phyloP scores from a whole-genome alignment of 2,329 filamentous ascomycete genomes.

The Aspergillus brunneoviolaceus region DNA sequence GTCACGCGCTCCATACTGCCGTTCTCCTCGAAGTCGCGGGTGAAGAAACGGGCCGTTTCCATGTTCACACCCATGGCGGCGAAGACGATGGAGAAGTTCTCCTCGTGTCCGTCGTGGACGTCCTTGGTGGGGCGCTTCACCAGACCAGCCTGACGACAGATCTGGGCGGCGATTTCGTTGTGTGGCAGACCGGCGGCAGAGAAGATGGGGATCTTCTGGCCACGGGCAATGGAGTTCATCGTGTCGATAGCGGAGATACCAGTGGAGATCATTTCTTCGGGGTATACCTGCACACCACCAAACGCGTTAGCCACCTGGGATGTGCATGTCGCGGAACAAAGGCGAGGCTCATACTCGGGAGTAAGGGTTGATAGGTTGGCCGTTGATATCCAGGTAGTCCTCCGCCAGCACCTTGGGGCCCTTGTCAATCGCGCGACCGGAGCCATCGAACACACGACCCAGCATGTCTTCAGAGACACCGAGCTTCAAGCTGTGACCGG shows the following conservation, averaged over 20 bases:
- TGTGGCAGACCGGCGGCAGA: slow-evolving; percentile 96
- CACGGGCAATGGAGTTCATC: slow-evolving; percentile 97
- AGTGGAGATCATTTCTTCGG: slow-evolving; percentile 99
- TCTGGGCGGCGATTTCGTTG: slow-evolving; percentile 98
- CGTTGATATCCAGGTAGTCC: slow-evolving; percentile 98
- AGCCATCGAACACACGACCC: slow-evolving; percentile 97
- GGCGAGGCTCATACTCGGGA: slow-evolving; percentile 66
- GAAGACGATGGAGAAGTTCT: slow-evolving; percentile 99
- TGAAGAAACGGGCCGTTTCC: slow-evolving; percentile 98
- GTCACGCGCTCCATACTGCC: slow-evolving; percentile 97
- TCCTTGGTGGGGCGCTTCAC: slow-evolving; percentile 93
- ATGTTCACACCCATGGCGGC: slow-evolving; percentile 99
- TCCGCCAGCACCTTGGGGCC: slow-evolving; percentile 97
- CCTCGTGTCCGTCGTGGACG: slow-evolving; percentile 92
- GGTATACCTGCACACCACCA: slow-evolving; percentile 69
- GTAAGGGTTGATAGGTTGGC: slow-evolving; percentile 97
- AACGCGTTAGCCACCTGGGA: slow-evolving; percentile 9
- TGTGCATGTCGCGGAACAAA: not conserved
- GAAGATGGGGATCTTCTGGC: slow-evolving; percentile 99
- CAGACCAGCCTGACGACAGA: slow-evolving; percentile 93
- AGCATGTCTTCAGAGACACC: slow-evolving; percentile 99
- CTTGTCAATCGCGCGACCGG: slow-evolving; percentile 97
- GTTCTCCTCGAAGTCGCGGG: slow-evolving; percentile 97
- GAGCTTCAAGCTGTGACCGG: slow-evolving; percentile 93
- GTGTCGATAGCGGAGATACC: slow-evolving; percentile 99